A percentile compares a stretch with the other conserved stretches of the same genome.
phyloP scores from a whole-genome alignment of 2,329 filamentous ascomycete species.

The Nannizziopsis barbatae region DNA sequence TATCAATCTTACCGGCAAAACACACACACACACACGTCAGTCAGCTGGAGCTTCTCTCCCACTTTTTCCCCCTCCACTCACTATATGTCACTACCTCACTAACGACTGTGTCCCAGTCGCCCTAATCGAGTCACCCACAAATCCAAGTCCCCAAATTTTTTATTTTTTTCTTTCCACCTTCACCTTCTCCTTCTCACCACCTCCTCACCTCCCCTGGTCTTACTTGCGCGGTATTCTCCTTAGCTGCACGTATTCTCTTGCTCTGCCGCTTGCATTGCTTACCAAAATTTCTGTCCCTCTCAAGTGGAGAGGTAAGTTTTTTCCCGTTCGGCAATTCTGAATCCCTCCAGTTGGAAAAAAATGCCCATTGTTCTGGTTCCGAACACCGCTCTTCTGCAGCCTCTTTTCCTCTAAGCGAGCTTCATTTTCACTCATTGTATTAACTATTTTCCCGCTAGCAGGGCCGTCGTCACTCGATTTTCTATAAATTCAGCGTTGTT shows the following conservation, averaged over 20 bases:
- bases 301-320: conserved; percentile 5
- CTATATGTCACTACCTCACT: no score
- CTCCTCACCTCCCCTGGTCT: conserved; percentile 5
- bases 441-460: conserved; percentile 1
- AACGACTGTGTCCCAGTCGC: no score
- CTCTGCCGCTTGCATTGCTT: background rate
- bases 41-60: conserved; percentile 8
- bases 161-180: conserved; percentile 2
- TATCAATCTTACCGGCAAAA: conserved; percentile 7
- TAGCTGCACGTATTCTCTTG: background rate
- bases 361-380: background rate
- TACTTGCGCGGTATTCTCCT: background rate
- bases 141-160: conserved; percentile 1
- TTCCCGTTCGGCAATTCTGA: background rate
- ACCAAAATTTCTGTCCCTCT: background rate
- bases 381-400: background rate
- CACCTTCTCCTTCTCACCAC: background rate
- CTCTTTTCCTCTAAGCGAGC: background rate
- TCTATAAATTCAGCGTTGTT: conserved; percentile 8
- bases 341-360: background rate
- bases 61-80: conserved; percentile 6
- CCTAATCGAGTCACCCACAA: conserved; percentile 5
- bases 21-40: background rate
- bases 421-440: background rate
- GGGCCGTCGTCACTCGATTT: background rate